Evolutionary conservation across 1,284 basidiomycete genomes (phyloP), one percentile per base, ranked within the genome.

Genomic region (Cerrena zonata): DNA sequence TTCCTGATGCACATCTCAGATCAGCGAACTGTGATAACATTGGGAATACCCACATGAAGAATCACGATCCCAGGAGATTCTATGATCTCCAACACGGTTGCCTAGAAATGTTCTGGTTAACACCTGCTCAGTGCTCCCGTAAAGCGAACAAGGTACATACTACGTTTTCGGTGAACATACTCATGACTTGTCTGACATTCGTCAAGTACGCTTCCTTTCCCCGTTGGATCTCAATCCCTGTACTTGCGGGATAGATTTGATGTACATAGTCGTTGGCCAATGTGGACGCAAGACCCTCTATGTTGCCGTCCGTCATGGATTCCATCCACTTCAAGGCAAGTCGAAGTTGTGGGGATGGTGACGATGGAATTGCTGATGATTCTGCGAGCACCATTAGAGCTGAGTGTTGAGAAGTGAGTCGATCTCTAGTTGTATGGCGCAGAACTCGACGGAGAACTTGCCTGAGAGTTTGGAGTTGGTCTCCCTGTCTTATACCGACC

Each of bases 231-330:
- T 23, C 24, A 34, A 46, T 34, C 18, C 21, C 21, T 5, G 30
- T 23, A 19, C 23, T 46, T 4, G 24, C 26, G 3, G 44, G 44
- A 12, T 27, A 27, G 23, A 22, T 21, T 4, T 12, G 12, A 18
- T 46, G 44, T 12, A 46, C 26, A 26, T 46, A 46, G 26, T 46
- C 26, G 26, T 46, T 26, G 13, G 44, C 44, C 10, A 46, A 27
- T 12, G 30, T 27, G 15, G 44, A 15, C 24, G 15, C 26, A 11
- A 46, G 44, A 22, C 15, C 15, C 12, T 46, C 44, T 11, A 46
- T 27, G 26, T 46, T 34, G 13, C 24, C 44, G 4, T 11, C 21
- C 12, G 12, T 34, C 44, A 46, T 46, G 23, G 24, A 23, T 22
- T 26, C 44, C 15, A 23, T 27, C 44, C 44, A 46, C 23, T 46